Conservation (phyloP, 192 early-diverging fungal species). For the Diversispora epigaea region DNA sequence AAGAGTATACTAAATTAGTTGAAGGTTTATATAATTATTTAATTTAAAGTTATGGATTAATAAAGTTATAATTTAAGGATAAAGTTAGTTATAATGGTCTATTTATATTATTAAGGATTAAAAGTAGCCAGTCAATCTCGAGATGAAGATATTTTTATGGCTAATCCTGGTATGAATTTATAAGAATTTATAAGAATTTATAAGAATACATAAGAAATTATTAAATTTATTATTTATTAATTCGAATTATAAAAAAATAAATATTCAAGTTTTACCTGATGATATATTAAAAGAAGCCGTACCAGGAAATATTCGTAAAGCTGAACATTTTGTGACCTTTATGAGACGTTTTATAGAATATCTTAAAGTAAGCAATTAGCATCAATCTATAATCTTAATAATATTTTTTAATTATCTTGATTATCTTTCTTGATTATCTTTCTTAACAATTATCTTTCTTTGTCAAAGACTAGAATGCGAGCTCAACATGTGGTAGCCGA, state of each 20-base stretch:
- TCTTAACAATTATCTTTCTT: background rate
- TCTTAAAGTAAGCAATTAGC: constrained; percentile 65
- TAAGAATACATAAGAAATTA: constrained; percentile 14
- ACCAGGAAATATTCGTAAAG: constrained; percentile 95
- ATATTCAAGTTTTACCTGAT: constrained; percentile 73
- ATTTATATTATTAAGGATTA: constrained; percentile 53
- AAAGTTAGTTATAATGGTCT: background rate
- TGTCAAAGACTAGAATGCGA: constrained; percentile 78
- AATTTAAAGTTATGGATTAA: background rate
- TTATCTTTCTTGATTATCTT: background rate
- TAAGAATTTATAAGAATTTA: no score
- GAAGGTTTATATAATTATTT: constrained; percentile 52
- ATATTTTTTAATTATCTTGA: background rate
- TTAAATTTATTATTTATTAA: background rate
- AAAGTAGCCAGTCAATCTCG: constrained; percentile 68
- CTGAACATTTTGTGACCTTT: constrained; percentile 98
- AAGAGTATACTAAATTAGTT: constrained; percentile 89
- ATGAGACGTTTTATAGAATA: constrained; percentile 96
- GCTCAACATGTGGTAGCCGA: constrained; percentile 98
- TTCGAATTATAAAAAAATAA: no score
- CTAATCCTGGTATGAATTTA: constrained; percentile 67
- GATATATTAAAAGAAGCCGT: constrained; percentile 91
- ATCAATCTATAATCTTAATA: constrained; percentile 1
- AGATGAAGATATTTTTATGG: constrained; percentile 85
- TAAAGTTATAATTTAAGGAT: background rate